These are phyloP conservation scores for Sugiyamaella boreocaroliniensis DNA, from an alignment of 805 yeast genomes.

Conservation along the genomic window DNA sequence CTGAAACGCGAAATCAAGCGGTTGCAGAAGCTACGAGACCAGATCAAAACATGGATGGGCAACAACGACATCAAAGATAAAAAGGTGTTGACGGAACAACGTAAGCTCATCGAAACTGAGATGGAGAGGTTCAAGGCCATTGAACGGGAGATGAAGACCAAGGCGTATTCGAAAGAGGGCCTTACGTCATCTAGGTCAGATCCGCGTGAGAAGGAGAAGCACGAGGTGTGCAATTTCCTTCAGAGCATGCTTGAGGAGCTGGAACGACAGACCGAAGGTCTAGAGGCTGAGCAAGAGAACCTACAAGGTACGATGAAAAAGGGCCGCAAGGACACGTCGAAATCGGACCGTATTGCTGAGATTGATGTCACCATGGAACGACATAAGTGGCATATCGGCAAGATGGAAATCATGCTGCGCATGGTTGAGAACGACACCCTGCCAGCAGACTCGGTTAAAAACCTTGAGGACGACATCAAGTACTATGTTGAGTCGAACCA, in stretches of 20 bases:
- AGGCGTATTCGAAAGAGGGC: conserved; percentile 92
- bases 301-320: conserved; percentile 47
- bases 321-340: conserved; percentile 52
- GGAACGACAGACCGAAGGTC: conserved; percentile 69
- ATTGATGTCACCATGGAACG: conserved; percentile 58
- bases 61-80: conserved; percentile 90
- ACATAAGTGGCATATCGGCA: conserved; percentile 70
- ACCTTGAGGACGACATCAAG: conserved; percentile 78
- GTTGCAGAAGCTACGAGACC: conserved; percentile 88
- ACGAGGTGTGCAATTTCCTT: conserved; percentile 63
- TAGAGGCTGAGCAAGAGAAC: conserved; percentile 64
- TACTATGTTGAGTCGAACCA: conserved; percentile 92
- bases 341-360: conserved; percentile 55
- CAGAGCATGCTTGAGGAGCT: conserved; percentile 70
- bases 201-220: conserved; percentile 74
- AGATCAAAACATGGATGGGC: conserved; percentile 89
- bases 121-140: conserved; percentile 96
- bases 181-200: conserved; percentile 64
- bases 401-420: conserved; percentile 71
- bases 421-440: conserved; percentile 73
- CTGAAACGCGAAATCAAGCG: conserved; percentile 92
- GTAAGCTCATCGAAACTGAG: conserved; percentile 53
- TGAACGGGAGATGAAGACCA: conserved; percentile 87
- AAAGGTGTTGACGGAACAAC: conserved; percentile 69
- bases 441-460: conserved; percentile 69